Percentiles rank a stretch among this genome's conserved stretches.
Evolutionary conservation across 495 filamentous ascomycete genomes (phyloP).

Genomic region (Sporormia fimetaria): DNA sequence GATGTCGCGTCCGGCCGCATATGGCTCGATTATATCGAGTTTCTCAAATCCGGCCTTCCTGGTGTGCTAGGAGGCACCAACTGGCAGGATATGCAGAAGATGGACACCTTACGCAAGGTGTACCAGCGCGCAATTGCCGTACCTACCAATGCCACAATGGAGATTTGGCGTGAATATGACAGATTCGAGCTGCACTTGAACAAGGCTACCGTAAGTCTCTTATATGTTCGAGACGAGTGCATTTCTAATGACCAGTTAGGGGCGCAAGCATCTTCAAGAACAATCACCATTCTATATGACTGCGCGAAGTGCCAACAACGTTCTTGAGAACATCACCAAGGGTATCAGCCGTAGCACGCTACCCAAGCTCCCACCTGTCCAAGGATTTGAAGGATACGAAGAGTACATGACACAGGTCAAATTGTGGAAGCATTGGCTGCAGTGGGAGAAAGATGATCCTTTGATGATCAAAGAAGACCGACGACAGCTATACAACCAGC

Average conservation of each 20-base stretch:
- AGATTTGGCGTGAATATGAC: constrained; percentile 94
- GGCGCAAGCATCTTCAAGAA: constrained; percentile 85
- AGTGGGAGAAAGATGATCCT: constrained; percentile 88
- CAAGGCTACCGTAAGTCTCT: constrained; percentile 59
- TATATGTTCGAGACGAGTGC: neutral
- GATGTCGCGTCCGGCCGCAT: constrained; percentile 85
- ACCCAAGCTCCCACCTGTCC: constrained; percentile 67
- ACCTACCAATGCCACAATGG: constrained; percentile 67
- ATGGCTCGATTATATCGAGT: constrained; percentile 88
- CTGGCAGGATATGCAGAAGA: constrained; percentile 97
- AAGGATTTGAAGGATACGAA: constrained; percentile 74
- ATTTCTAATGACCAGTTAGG: constrained; percentile 43
- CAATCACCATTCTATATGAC: constrained; percentile 87
- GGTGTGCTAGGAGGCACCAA: constrained; percentile 70
- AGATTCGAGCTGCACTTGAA: constrained; percentile 86
- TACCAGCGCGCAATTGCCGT: constrained; percentile 82
- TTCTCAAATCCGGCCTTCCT: constrained; percentile 71
- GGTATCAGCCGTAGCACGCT: constrained; percentile 66
- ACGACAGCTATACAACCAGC: constrained; percentile 52
- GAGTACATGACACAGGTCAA: constrained; percentile 80
- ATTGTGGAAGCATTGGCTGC: constrained; percentile 85
- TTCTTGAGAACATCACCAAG: constrained; percentile 72
- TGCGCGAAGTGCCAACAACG: constrained; percentile 71
- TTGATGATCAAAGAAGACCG: constrained; percentile 76
- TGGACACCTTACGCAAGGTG: constrained; percentile 79